Evolutionary conservation across 2,329 filamentous ascomycete species (phyloP), one percentile per base, ranked within the genome.

Genomic region (Aspergillus brunneoviolaceus): DNA sequence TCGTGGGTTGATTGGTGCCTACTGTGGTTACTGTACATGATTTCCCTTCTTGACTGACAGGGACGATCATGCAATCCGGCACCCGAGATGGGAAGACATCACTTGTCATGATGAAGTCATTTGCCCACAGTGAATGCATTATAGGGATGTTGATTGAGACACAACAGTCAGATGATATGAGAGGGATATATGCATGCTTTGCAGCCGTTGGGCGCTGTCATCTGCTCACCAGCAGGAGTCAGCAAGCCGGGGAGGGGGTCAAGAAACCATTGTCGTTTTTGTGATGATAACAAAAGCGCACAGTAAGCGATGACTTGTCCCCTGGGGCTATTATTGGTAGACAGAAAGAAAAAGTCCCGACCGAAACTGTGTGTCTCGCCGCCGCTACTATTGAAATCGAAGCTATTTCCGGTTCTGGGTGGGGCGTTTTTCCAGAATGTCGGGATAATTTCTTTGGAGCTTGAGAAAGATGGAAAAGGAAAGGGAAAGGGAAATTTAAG

Each of bases 341-440:
- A 31, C 14, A 14, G 23, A 23, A 4, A 23, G 23, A 23, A 39
- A 39, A 6, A 29, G 5, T 14, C 12, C 4, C 23, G 27, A 31
- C 19, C 35, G 39, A 48, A 47, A 35, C 33, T 35, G 33, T 35
- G 51, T 54, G 51, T 25, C 51, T 45, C 51, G 27, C 51, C 29
- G 42, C 27, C 27, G 27, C 27, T 29, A 29, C 53, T 49, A 48
- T 55, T 47, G 53, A 3, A 55, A 55, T 55, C 53, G 53, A 55
- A 49, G 42, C 53, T 55, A 55, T 47, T 55, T 48, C 42, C 27
- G 39, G 29, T 53, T 16, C 39, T 14, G 27, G 19, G 53, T 55
- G 53, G 53, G 53, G 31, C 53, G 39, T 19, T 33, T 55, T 55
- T 55, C 53, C 53, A 55, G 53, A 55, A 55, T 42, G 53, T 55